Conservation (phyloP, 2,329 filamentous ascomycete species). For the Pseudogymnoascus destructans region DNA sequence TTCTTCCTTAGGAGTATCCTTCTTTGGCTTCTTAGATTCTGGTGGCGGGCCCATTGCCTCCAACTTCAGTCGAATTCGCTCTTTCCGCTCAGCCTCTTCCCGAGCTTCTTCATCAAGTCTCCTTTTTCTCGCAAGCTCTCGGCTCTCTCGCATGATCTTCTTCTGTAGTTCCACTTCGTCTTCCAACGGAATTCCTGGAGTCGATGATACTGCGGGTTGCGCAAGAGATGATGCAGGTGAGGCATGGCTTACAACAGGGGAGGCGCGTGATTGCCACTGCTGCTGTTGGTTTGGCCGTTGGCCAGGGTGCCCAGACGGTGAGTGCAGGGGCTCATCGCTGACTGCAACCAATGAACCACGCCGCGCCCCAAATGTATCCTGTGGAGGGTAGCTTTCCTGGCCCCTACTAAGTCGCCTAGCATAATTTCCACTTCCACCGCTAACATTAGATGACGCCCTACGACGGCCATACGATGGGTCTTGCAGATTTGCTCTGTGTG, state of each 20-base stretch:
- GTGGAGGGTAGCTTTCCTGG: slow-evolving; percentile 24
- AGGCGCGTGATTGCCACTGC: slow-evolving; percentile 30
- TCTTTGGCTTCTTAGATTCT: slow-evolving; percentile 45
- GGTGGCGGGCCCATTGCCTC: slow-evolving; percentile 54
- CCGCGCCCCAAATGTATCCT: slow-evolving; percentile 31
- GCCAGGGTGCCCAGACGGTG: slow-evolving; percentile 22
- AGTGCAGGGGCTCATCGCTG: slow-evolving; percentile 35
- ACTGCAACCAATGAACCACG: slow-evolving; percentile 38
- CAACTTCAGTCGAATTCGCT: slow-evolving; percentile 59
- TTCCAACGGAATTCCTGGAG: slow-evolving; percentile 28
- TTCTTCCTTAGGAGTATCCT: slow-evolving; percentile 36
- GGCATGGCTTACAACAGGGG: slow-evolving; percentile 25
- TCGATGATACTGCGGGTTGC: slow-evolving; percentile 17
- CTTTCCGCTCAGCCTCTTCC: slow-evolving; percentile 59
- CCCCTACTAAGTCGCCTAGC: slow-evolving; percentile 31
- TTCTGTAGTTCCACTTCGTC: slow-evolving; percentile 51
- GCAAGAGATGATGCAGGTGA: slow-evolving; percentile 27
- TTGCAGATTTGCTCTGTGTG: slow-evolving; percentile 51
- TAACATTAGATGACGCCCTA: slow-evolving; percentile 82
- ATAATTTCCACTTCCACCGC: slow-evolving; percentile 65
- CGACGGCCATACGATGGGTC: slow-evolving; percentile 60
- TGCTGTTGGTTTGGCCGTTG: slow-evolving; percentile 23
- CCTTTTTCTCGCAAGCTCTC: slow-evolving; percentile 56
- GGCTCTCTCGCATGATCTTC: slow-evolving; percentile 60
- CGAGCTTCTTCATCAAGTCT: slow-evolving; percentile 53